phyloP scores from a whole-genome alignment of 495 filamentous ascomycete species.

The Opeltia flavorubescens region DNA sequence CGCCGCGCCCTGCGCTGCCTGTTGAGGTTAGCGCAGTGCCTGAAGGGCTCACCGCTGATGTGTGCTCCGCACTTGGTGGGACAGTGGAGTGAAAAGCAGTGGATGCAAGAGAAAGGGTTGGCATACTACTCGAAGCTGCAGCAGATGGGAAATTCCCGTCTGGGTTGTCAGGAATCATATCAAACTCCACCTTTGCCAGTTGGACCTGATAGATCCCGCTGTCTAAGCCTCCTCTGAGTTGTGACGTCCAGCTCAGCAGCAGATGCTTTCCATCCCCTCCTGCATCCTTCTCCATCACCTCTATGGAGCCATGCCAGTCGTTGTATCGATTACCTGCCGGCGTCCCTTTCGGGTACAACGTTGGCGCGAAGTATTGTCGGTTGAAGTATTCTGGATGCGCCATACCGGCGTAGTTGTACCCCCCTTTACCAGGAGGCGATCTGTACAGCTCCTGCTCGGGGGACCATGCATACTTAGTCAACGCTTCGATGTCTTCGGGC shows the following conservation, averaged over 20 bases:
- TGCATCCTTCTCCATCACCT: conserved; percentile 5
- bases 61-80: not conserved
- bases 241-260: conserved; percentile 17
- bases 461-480: conserved; percentile 19
- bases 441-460: conserved; percentile 16
- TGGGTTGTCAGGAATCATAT: conserved; percentile 2
- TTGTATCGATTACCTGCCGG: conserved; percentile 6
- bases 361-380: conserved; percentile 15
- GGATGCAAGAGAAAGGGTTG: not conserved
- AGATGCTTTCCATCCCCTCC: conserved; percentile 13
- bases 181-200: conserved; percentile 5
- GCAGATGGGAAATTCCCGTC: not conserved
- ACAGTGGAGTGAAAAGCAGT: not conserved
- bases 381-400: conserved; percentile 18
- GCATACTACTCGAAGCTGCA: not conserved
- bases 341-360: conserved; percentile 11
- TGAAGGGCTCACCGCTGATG: not conserved
- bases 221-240: conserved; percentile 4
- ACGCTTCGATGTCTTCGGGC: conserved; percentile 18
- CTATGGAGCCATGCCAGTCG: conserved; percentile 12
- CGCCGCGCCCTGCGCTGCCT: not conserved
- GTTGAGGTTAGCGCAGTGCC: not conserved
- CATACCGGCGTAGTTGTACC: conserved; percentile 21
- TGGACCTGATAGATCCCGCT: not conserved
- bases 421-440: conserved; percentile 15